Base-by-base conservation (phyloP, 495 filamentous ascomycete species). In the Talaromyces stipitatus region DNA sequence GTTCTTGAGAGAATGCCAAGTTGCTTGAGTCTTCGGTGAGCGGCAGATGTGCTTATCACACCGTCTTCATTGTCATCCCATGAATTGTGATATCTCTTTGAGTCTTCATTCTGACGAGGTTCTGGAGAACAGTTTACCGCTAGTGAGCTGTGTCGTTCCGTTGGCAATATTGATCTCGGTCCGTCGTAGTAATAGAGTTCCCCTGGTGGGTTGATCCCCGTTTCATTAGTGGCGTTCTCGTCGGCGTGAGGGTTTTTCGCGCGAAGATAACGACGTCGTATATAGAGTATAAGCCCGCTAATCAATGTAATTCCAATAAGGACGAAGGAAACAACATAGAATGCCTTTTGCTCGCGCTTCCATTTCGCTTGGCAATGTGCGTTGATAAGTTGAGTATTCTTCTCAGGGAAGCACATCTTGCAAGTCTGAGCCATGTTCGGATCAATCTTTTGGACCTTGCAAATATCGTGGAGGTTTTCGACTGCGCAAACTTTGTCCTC, bases 291-390 rank as follows among this genome's bases (percentile, higher is more conserved):
- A n/a, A 57, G 27, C 8, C 55, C 55, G 14, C 28, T 33, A 16
- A 38, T 18, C 4, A 51, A 23, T 14, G 55, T 57, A 14, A 57
- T 4, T 29, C 10, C 43, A 29, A 57, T 57, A 10, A 51, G 32
- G 27, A 57, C 45, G 28, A 51, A 50, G 9, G 28, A 51, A 38
- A 50, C 28, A 26, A 57, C n/a, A 26, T 50, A 50, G 24, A 57
- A 57, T 16, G 43, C 47, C 38, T 33, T 57, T 24, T 28, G 26
- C 43, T 57, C 55, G 27, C 32, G 43, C 20, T 32, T 50, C 45
- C 55, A 50, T 57, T 45, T 57, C 47, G 41, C 32, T 24, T 50
- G 43, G 29, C 55, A 57, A 50, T 57, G 45, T 32, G 36, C 55
- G 23, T 30, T 50, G 29, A 51, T 57, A 12, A 57, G 46, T 33